Conservation (phyloP, 306 rosid species). For the Cucurbita moschata region DNA sequence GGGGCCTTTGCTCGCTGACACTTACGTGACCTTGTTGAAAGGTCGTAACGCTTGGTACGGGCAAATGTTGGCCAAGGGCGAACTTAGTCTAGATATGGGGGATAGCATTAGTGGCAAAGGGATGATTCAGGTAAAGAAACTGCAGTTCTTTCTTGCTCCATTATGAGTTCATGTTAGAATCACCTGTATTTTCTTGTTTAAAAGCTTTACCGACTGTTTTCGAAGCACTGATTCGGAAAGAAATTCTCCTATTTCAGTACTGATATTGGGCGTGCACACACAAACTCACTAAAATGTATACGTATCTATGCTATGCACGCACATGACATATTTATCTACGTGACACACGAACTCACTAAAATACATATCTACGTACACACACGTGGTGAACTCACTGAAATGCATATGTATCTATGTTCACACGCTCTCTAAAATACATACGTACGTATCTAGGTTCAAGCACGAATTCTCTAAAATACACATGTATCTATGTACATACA, state of each 20-base stretch:
- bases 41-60: slow-evolving; percentile 76
- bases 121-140: slow-evolving; percentile 68
- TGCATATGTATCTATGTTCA: neutral
- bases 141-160: neutral
- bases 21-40: slow-evolving; percentile 75
- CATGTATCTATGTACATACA: no score
- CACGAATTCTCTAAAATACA: neutral
- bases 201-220: neutral
- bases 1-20: slow-evolving; percentile 83
- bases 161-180: neutral
- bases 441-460: no score
- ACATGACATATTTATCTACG: no score
- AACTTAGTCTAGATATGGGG: slow-evolving; percentile 77
- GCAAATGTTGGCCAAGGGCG: slow-evolving; percentile 86
- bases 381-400: neutral
- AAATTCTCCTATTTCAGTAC: neutral
- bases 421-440: no score
- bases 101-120: slow-evolving; percentile 87
- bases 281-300: no score
- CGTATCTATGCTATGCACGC: no score
- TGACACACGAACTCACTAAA: no score
- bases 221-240: neutral
- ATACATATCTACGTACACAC: neutral
- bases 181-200: neutral
- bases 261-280: neutral